These are phyloP conservation scores for Bimuria novae-zelandiae DNA, from an alignment of 2,329 filamentous ascomycete genomes.

Conservation along the genomic window DNA sequence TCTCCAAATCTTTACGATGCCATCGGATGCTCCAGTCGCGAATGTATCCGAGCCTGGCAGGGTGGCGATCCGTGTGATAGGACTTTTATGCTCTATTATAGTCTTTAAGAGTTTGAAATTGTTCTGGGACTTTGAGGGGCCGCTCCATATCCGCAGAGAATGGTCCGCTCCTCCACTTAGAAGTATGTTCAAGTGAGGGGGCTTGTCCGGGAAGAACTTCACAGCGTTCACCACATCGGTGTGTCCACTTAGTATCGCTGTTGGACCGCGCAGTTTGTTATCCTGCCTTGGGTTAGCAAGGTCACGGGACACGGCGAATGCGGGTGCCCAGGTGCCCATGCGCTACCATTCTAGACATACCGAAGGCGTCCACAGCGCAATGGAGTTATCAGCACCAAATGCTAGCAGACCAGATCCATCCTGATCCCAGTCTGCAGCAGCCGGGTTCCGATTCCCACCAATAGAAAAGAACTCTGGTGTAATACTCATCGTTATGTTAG, in stretches of 20 bases:
- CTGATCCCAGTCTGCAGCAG: constrained; percentile 84
- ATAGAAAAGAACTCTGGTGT: constrained; percentile 65
- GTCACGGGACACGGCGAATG: background rate
- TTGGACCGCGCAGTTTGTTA: constrained; percentile 61
- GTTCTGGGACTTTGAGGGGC: constrained; percentile 25
- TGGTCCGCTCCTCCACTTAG: constrained; percentile 84
- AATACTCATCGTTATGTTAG: constrained; percentile 35
- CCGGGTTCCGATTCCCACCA: constrained; percentile 88
- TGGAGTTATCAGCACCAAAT: constrained; percentile 85
- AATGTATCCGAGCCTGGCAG: constrained; percentile 54
- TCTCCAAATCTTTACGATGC: constrained; percentile 69
- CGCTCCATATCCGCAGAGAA: constrained; percentile 67
- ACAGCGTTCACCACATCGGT: constrained; percentile 80
- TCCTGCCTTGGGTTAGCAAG: constrained; percentile 44
- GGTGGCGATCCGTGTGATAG: constrained; percentile 68
- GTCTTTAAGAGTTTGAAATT: constrained; percentile 53
- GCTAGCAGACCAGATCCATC: constrained; percentile 70
- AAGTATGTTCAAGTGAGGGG: constrained; percentile 60
- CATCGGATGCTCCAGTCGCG: constrained; percentile 66
- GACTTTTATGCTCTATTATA: constrained; percentile 69
- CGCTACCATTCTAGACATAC: constrained; percentile 59
- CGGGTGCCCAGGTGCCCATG: no score
- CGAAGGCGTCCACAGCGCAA: constrained; percentile 83
- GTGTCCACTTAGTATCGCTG: constrained; percentile 73
- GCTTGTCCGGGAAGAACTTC: constrained; percentile 68